A percentile compares a stretch with the other conserved stretches of the same genome.
These are phyloP conservation scores for Erysiphe pulchra DNA, from an alignment of 2,329 filamentous ascomycete species.

Conservation along the genomic window DNA sequence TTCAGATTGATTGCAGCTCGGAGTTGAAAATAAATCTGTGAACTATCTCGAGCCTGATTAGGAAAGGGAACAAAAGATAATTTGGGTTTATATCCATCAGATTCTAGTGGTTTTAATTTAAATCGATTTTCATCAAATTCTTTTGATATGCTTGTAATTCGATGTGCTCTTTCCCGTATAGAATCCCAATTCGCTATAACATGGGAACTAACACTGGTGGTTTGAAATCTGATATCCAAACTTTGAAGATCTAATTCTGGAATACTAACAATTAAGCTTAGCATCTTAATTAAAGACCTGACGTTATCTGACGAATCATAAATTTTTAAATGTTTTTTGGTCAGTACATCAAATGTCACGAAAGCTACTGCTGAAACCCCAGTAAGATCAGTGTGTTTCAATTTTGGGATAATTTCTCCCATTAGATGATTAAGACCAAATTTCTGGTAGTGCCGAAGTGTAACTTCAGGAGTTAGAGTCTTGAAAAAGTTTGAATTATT, in stretches of 20 bases:
- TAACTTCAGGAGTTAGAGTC: slow-evolving; percentile 2
- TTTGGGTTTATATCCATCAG: too few species aligned
- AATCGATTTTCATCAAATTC: too few species aligned
- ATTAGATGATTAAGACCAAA: slow-evolving; percentile 4
- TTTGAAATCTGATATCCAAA: too few species aligned
- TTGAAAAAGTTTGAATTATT: slow-evolving; percentile 2
- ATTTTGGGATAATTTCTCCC: slow-evolving; percentile 5
- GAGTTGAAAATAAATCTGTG: slow-evolving; percentile 2
- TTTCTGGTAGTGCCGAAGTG: slow-evolving; percentile 2
- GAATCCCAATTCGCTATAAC: too few species aligned
- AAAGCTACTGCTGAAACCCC: slow-evolving; percentile 7
- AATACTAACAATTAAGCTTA: too few species aligned
- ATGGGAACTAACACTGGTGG: too few species aligned
- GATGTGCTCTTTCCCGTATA: too few species aligned
- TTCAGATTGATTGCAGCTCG: slow-evolving; percentile 6
- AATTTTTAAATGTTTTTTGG: not conserved
- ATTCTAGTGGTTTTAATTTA: too few species aligned
- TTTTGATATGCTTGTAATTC: too few species aligned
- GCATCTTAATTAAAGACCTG: slow-evolving; percentile 1
- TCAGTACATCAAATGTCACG: slow-evolving; percentile 9
- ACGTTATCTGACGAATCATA: slow-evolving; percentile 1
- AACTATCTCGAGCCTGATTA: too few species aligned
- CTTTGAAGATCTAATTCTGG: too few species aligned
- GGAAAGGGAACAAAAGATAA: too few species aligned
- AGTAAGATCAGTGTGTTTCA: slow-evolving; percentile 2